Evolutionary conservation across 176 grass and related monocot genomes (phyloP).

Genomic region (Saccharum spontaneum): DNA sequence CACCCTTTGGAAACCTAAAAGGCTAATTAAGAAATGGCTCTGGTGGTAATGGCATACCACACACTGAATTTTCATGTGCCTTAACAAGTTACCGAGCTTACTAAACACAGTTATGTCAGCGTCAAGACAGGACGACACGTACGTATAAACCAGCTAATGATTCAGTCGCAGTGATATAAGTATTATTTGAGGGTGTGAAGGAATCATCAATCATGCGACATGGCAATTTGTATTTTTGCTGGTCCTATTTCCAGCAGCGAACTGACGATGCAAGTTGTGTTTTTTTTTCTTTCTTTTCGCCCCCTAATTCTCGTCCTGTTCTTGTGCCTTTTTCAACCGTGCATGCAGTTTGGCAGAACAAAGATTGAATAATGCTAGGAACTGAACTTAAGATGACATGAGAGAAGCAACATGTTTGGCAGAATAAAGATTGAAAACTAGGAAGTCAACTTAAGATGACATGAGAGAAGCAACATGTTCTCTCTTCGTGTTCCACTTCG

Average conservation of each 20-base stretch:
- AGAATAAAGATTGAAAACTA: not conserved
- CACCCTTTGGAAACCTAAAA: slow-evolving; percentile 22
- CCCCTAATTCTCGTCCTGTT: not conserved
- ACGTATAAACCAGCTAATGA: not conserved
- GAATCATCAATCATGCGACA: slow-evolving; percentile 30
- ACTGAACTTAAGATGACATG: slow-evolving; percentile 11
- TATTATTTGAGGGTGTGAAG: not conserved
- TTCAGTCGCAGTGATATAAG: not conserved
- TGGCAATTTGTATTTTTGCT: not conserved
- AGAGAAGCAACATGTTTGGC: not conserved
- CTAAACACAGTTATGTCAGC: not conserved
- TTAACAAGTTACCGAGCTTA: not conserved
- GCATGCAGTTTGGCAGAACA: not conserved
- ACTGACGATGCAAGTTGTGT: not conserved
- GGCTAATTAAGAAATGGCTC: not conserved
- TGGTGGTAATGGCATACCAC: not conserved
- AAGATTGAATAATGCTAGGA: not conserved
- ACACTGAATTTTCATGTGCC: not conserved
- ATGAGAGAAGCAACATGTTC: too few species aligned
- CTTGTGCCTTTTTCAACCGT: not conserved
- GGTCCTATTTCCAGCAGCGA: not conserved
- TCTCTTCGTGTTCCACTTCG: not conserved
- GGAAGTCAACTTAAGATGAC: too few species aligned
- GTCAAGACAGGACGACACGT: not conserved
- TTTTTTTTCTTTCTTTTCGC: not conserved